Base-by-base conservation (phyloP, 257 asterid species). In the Echites panduratus region DNA sequence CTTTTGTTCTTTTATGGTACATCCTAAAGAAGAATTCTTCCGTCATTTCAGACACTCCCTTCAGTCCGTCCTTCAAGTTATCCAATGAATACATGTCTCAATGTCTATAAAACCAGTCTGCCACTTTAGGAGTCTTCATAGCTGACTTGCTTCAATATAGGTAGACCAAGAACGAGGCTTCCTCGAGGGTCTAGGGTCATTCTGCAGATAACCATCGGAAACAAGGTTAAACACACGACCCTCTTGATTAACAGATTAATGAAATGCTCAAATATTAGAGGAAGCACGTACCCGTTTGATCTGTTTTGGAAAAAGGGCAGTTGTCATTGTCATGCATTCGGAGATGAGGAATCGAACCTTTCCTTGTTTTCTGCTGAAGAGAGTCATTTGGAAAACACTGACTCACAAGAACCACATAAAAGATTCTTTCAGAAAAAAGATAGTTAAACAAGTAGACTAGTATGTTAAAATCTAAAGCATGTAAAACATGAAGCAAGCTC, bases 241-340 rank as follows among this genome's bases (percentile, higher is more conserved):
- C 40, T 14, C 67, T 75, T 66, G 38, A 68, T 56, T 70, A 11
- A 53, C 19, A 50, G 49, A 27, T 72, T 22, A 49, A 68, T 38
- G 64, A 38, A 66, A 48, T 9, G 22, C 44, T 41, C 49, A n/a
- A 69, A 66, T 43, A 47, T 73, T 59, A 54, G 20, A 74, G 29
- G 49, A 54, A 59, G 54, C 53, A n/a, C 73, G 72, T 73, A 87
- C 89, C 84, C 75, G 68, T 80, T 85, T 76, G 76, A 68, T 76
- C 80, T 77, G 77, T 58, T 80, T 76, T 52, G 71, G 56, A 79
- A 82, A 63, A 77, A 79, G 40, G 43, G 78, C 79, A 62, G 72
- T 78, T 80, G 38, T 79, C 84, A 71, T 81, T 84, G 69, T 81
- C 78, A 70, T 47, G 38, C 75, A 66, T 70, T 61, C 79, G 75